phyloP scores from a whole-genome alignment of 495 filamentous ascomycete genomes.

The Pseudevernia furfuracea region DNA sequence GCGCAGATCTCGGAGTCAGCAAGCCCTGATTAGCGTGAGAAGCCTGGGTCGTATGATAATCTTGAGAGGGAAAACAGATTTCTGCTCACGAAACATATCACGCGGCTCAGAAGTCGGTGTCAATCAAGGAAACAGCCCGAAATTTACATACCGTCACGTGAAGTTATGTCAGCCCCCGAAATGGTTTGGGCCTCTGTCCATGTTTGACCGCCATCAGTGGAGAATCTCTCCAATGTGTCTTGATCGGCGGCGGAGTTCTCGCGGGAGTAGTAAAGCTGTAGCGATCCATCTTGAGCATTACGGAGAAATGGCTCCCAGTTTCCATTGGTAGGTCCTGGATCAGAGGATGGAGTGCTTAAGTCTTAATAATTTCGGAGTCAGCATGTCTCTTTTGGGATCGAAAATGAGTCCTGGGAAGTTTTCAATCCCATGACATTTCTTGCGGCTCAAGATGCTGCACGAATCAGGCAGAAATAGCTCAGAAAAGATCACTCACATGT shows the following conservation, averaged over 20 bases:
- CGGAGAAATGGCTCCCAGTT: conserved; percentile 48
- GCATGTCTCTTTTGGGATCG: no score
- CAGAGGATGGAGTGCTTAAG: conserved; percentile 36
- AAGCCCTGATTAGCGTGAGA: not conserved
- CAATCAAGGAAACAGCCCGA: not conserved
- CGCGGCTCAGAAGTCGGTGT: not conserved
- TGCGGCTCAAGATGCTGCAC: no score
- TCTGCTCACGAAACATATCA: not conserved
- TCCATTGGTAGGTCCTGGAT: conserved; percentile 33
- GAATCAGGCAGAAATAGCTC: no score
- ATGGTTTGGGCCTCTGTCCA: conserved; percentile 37
- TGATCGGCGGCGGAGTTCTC: conserved; percentile 41
- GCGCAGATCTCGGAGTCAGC: not conserved
- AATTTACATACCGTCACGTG: conserved; percentile 34
- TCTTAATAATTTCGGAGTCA: no score
- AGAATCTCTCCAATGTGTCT: conserved; percentile 42
- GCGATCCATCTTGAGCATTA: conserved; percentile 30
- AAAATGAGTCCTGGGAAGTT: no score
- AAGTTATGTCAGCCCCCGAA: conserved; percentile 33
- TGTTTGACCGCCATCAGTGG: conserved; percentile 37
- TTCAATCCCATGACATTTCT: no score
- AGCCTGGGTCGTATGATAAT: not conserved
- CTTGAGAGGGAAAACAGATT: not conserved
- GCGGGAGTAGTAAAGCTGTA: conserved; percentile 45
- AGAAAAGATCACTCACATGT: no score